Base-by-base conservation (phyloP, 495 filamentous ascomycete species). In the Podospora appendiculata region DNA sequence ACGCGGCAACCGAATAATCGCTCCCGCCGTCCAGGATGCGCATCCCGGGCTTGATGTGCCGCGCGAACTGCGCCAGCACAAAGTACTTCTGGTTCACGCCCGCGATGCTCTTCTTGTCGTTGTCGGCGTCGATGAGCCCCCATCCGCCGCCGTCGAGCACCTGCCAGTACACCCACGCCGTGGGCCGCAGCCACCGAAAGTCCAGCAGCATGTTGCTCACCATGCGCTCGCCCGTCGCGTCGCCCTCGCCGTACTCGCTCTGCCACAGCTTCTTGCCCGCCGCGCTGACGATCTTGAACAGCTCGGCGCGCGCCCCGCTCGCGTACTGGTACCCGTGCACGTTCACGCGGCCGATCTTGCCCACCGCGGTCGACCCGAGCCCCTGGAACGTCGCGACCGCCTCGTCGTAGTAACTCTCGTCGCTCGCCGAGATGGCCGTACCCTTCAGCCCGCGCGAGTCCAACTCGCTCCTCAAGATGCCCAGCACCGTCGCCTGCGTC, bases 131-230 rank as follows among this genome's bases (percentile, higher is more conserved):
- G 46, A 71, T 54, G 25, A 71, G 14, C 0, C 68, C 68, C 68
- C 68, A 71, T 0, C 68, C 68, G 16, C 53, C 49, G 11, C 63
- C 62, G 44, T 71, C 68, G 7, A 71, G 34, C 11, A 58, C 65
- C 47, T 71, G 68, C 68, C 68, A 71, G 50, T 70, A 71, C 10
- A 71, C 68, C 68, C 68, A 71, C 8, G 63, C 68, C 6, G 65
- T 71, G 9, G 68, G 68, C 42, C 51, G 45, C n/a, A 71, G 56
- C 68, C 65, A 71, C 12, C 55, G 52, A 38, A 71, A 51, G 47
- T 71, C 68, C 13, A 71, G 55, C 32, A 71, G 47, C 39, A 71
- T 49, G 42, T 71, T 70, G 25, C 55, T 61, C 19, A 53, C 63
- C 16, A 71, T 55, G 9, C 50, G 42, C 35, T 55, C 11, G 32